Evolutionary conservation across 768 basidiomycete species (phyloP), one percentile per base, ranked within the genome.

Genomic region (Asterophora parasitica): DNA sequence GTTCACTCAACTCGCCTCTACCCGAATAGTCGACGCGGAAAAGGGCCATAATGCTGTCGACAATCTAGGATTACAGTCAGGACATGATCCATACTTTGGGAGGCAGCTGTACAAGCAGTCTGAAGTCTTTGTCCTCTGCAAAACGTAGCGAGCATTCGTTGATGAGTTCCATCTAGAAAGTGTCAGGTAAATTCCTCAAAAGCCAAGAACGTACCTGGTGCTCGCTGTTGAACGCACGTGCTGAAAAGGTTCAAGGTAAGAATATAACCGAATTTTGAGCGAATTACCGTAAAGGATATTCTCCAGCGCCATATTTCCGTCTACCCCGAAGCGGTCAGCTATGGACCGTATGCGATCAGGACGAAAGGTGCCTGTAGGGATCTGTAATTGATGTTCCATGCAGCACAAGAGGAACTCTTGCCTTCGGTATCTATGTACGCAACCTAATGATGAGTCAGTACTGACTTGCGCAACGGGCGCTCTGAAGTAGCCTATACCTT

Each of bases 21-120:
- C 94, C 94, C 3, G 89, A 90, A 63, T 74, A 98, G 65, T 98
- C 94, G 36, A 92, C 89, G 15, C 92, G 82, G 65, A 98, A 98
- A 5, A 95, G 76, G 23, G 94, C 95, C 91, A 98, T 95, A 51
- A 97, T 94, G 57, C 90, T 93, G 63, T 97, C 95, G 30, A 97
- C 79, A 49, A 97, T 92, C 86, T 95, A 59, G 4, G 47, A 37
- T 23, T 6, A 23, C 17, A 26, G 31, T 66, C 34, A 62, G 42
- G 41, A 30, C 35, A 11, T 8, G 30, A 39, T n/a, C 10, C 17
- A 42, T 39, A 19, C 32, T 19, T 17, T 30, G 35, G 49, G 11
- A 28, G n/a, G 30, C 31, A 36, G 31, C 49, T 31, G 26, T 58
- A 85, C 86, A 59, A 91, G 66, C 23, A 89, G 73, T 39, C 82